Percentiles rank a stretch among this genome's conserved stretches.
Evolutionary conservation across 345 rosid species (phyloP).

Genomic region (Bruguiera sexangula): DNA sequence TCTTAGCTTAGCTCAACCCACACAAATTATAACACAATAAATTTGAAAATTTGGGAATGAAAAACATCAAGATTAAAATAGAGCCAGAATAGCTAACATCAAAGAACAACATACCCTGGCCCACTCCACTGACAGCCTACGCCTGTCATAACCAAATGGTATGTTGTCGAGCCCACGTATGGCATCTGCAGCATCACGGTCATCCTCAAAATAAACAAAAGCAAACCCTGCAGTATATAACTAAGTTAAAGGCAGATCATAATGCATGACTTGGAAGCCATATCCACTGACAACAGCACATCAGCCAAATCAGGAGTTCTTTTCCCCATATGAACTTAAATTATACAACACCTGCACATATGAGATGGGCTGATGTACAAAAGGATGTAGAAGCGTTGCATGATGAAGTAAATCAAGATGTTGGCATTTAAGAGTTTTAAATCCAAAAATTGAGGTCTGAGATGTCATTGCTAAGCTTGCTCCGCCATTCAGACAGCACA

Average conservation of each 20-base stretch:
- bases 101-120: constrained; percentile 51
- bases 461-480: constrained; percentile 61
- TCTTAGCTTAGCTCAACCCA: background rate
- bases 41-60: background rate
- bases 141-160: constrained; percentile 74
- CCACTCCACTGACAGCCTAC: constrained; percentile 78
- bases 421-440: constrained; percentile 46
- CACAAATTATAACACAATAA: background rate
- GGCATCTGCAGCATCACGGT: constrained; percentile 82
- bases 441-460: constrained; percentile 64
- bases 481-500: constrained; percentile 65
- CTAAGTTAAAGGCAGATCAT: constrained; percentile 17
- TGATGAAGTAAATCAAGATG: constrained; percentile 69
- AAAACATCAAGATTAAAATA: background rate
- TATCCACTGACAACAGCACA: constrained; percentile 26
- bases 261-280: constrained; percentile 9
- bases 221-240: constrained; percentile 63
- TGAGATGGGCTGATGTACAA: constrained; percentile 69
- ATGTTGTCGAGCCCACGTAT: constrained; percentile 60
- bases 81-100: background rate
- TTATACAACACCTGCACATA: constrained; percentile 73
- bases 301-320: constrained; percentile 36
- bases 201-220: constrained; percentile 85
- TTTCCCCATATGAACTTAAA: constrained; percentile 37
- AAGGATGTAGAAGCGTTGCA: constrained; percentile 74